Evolutionary conservation across 148 eudicot genomes (phyloP).

Genomic region (Gaultheria prostrata): DNA sequence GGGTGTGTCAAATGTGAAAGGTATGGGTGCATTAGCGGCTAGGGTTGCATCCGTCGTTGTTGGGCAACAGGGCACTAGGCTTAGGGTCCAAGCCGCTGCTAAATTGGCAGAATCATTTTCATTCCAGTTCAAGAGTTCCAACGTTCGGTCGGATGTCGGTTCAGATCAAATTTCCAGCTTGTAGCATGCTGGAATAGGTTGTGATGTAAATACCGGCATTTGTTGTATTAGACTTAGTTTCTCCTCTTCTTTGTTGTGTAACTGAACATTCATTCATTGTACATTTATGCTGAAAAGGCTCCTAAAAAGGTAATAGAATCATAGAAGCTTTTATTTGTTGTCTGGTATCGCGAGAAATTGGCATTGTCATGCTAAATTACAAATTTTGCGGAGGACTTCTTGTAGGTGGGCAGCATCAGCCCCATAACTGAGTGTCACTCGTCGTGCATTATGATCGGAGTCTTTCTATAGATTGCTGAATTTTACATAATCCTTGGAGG

Average conservation of each 20-base stretch:
- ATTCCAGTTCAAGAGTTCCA: slow-evolving; percentile 39
- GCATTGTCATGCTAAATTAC: background rate
- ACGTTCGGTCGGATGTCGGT: slow-evolving; percentile 38
- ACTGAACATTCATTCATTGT: slow-evolving; percentile 9
- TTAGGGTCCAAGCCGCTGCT: slow-evolving; percentile 76
- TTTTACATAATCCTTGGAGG: too few relatives aligned
- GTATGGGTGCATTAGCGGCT: slow-evolving; percentile 74
- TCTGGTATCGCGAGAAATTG: background rate
- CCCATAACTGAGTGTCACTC: background rate
- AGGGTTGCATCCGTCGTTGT: slow-evolving; percentile 90
- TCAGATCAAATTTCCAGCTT: slow-evolving; percentile 56
- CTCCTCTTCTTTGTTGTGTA: background rate
- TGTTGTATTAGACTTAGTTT: background rate
- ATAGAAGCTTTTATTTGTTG: background rate
- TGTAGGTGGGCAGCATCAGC: background rate
- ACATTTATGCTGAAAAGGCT: background rate
- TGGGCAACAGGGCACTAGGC: slow-evolving; percentile 93
- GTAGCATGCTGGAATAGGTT: slow-evolving; percentile 19
- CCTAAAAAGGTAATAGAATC: too few relatives aligned
- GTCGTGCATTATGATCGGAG: background rate
- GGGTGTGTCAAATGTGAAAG: slow-evolving; percentile 73
- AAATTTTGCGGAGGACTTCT: background rate
- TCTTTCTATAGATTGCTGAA: background rate
- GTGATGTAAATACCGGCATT: background rate
- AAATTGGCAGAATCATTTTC: slow-evolving; percentile 64